Evolutionary conservation across 495 filamentous ascomycete species (phyloP).

Genomic region (Entonaema liquescens): DNA sequence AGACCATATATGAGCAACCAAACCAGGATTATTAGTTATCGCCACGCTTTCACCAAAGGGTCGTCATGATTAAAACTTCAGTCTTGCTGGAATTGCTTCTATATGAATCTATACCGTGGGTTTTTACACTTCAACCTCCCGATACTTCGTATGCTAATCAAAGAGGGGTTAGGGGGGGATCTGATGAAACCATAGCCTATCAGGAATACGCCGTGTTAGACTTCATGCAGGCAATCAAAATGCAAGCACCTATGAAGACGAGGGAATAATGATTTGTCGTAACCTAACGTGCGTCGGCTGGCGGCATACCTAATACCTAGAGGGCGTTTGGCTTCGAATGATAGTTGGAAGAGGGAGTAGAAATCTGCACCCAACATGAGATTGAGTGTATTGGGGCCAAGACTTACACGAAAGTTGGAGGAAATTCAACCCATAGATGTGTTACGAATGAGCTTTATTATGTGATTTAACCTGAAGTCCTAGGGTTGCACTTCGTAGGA

Average conservation of each 20-base stretch:
- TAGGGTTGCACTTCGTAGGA: neutral
- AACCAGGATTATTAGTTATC: neutral
- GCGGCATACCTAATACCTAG: neutral
- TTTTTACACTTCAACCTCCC: neutral
- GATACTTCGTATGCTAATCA: neutral
- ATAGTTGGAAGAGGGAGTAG: neutral
- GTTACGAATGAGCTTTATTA: neutral
- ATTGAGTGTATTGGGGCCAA: neutral
- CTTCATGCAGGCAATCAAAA: neutral
- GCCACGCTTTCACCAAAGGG: neutral
- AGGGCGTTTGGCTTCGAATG: neutral
- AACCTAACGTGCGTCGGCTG: too few species aligned
- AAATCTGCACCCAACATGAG: neutral
- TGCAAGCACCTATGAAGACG: neutral
- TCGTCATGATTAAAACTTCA: too few species aligned
- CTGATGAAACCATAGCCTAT: neutral
- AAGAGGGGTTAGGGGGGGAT: neutral
- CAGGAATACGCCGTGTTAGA: neutral
- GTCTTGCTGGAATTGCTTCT: neutral
- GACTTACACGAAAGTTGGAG: neutral
- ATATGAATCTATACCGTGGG: neutral
- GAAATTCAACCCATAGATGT: neutral
- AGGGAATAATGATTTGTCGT: too few species aligned
- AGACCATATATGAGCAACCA: neutral
- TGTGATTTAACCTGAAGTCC: neutral